These are phyloP conservation scores for Priceomyces medius DNA, from an alignment of 805 yeast species.

Conservation along the genomic window DNA sequence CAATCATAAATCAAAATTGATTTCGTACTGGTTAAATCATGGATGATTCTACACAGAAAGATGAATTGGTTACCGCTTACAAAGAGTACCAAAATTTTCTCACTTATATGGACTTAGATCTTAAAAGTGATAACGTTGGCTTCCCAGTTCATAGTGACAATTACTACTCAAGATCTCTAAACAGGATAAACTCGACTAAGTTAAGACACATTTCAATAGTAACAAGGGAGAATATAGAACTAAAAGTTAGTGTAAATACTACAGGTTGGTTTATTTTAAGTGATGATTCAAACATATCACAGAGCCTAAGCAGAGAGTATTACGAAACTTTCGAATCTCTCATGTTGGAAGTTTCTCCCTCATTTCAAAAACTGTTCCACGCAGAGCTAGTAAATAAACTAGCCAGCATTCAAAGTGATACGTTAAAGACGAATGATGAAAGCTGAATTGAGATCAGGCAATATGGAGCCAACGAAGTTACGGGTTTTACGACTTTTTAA, in stretches of 20 bases:
- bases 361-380: constrained; percentile 21
- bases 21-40: no score
- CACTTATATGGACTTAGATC: neutral
- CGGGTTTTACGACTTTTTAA: no score
- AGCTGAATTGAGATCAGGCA: no score
- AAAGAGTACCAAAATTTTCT: neutral
- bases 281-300: neutral
- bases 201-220: constrained; percentile 8
- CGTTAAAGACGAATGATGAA: no score
- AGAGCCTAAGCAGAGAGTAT: neutral
- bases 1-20: no score
- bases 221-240: constrained; percentile 15
- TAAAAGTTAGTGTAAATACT: constrained; percentile 22
- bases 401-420: constrained; percentile 6
- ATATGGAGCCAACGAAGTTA: no score
- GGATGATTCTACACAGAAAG: neutral
- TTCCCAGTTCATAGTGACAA: neutral
- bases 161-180: neutral
- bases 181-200: neutral
- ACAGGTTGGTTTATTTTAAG: constrained; percentile 25
- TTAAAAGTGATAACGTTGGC: neutral
- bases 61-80: neutral
- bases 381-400: constrained; percentile 18
- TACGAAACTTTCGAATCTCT: constrained; percentile 34
- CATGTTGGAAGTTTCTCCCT: constrained; percentile 24